A percentile compares a stretch with the other conserved stretches of the same genome.
These are phyloP conservation scores for Filobasidium wieringae DNA, from an alignment of 768 basidiomycete species.

Conservation along the genomic window DNA sequence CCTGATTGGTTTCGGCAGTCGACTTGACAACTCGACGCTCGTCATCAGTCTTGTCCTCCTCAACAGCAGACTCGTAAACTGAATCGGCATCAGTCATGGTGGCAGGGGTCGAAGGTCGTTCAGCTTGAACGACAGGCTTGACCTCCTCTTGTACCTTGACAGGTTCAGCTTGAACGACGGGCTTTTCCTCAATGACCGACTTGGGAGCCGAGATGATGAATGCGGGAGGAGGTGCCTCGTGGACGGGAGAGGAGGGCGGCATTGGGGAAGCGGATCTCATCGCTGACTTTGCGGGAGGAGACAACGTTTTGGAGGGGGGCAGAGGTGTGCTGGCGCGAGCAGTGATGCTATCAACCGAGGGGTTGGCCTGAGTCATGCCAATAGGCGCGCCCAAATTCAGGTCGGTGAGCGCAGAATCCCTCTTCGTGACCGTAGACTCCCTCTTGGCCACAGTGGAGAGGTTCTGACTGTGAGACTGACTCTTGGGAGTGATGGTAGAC, in stretches of 20 bases:
- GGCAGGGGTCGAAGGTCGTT: constrained; percentile 17
- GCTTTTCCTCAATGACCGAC: constrained; percentile 21
- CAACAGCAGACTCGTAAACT: constrained; percentile 34
- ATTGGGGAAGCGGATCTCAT: constrained; percentile 28
- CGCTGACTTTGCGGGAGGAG: constrained; percentile 35
- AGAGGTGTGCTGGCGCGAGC: constrained; percentile 24
- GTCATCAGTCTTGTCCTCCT: constrained; percentile 20
- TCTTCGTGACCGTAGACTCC: background rate
- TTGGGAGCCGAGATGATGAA: constrained; percentile 33
- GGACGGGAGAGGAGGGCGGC: constrained; percentile 7
- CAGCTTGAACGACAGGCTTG: constrained; percentile 7
- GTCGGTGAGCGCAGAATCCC: background rate
- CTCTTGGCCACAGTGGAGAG: background rate
- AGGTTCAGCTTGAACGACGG: background rate
- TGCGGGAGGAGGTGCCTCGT: constrained; percentile 18
- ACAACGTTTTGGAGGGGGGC: constrained; percentile 26
- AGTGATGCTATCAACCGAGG: background rate
- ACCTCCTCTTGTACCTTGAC: background rate
- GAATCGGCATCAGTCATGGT: constrained; percentile 24
- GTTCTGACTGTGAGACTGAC: background rate
- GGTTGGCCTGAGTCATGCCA: background rate
- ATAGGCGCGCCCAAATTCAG: constrained; percentile 7
- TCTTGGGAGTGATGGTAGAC: background rate
- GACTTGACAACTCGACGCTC: background rate
- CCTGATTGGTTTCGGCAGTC: background rate